Percentiles rank a stretch among this genome's conserved stretches.
Evolutionary conservation across 306 rosid genomes (phyloP).

Genomic region (Morella rubra): DNA sequence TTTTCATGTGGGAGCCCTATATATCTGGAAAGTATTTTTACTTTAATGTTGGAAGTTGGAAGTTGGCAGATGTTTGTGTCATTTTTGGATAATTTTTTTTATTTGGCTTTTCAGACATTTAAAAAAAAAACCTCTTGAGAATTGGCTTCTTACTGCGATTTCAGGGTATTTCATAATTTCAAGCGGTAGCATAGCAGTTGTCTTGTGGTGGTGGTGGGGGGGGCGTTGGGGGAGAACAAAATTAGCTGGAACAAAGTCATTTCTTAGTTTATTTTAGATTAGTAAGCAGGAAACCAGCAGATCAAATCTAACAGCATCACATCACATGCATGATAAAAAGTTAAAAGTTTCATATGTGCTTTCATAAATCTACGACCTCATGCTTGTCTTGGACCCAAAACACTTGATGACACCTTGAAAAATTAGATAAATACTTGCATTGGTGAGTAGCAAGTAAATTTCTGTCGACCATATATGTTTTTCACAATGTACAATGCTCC

Average conservation of each 20-base stretch:
- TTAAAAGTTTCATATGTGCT: not conserved
- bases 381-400: not conserved
- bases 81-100: not conserved
- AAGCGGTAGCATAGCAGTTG: not conserved
- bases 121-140: not conserved
- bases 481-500: not conserved
- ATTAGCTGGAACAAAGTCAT: not conserved
- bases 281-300: not conserved
- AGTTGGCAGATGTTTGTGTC: not conserved
- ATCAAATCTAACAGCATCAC: not conserved
- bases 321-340: not conserved
- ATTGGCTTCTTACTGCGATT: not conserved
- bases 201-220: too few species aligned
- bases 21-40: slow-evolving; percentile 13
- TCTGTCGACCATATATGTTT: not conserved
- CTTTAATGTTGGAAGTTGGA: not conserved
- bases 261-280: not conserved
- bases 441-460: not conserved
- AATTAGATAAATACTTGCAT: not conserved
- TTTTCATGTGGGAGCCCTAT: not conserved
- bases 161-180: not conserved
- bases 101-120: not conserved
- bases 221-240: not conserved
- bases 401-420: not conserved
- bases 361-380: not conserved